Percentiles rank a stretch among this genome's conserved stretches.
phyloP scores from a whole-genome alignment of 2,329 filamentous ascomycete species.

The Diaporthe sp. region DNA sequence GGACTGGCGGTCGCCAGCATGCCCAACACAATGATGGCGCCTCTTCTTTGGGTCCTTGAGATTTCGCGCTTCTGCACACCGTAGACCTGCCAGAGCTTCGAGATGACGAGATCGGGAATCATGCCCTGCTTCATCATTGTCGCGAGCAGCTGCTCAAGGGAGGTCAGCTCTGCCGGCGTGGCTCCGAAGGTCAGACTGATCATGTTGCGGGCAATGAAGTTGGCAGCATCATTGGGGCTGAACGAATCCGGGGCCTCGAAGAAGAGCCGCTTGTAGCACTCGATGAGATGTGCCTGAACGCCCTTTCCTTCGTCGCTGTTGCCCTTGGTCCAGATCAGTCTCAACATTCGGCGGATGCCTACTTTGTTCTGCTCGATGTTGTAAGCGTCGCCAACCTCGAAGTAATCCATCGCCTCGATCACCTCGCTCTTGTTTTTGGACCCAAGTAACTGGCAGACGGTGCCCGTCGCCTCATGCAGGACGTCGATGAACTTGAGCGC shows the following conservation, averaged over 20 bases:
- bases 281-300: conserved; percentile 95
- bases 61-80: conserved; percentile 94
- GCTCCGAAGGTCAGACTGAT: conserved; percentile 98
- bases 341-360: conserved; percentile 94
- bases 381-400: conserved; percentile 95
- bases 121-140: conserved; percentile 98
- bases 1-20: conserved; percentile 96
- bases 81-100: conserved; percentile 98
- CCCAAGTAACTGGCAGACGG: conserved; percentile 88
- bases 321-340: conserved; percentile 98
- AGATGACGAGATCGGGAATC: conserved; percentile 86
- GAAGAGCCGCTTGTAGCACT: conserved; percentile 95
- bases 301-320: conserved; percentile 99
- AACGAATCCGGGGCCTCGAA: conserved; percentile 95
- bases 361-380: conserved; percentile 93
- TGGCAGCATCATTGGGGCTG: conserved; percentile 89
- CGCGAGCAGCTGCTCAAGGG: conserved; percentile 91
- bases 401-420: conserved; percentile 99
- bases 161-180: conserved; percentile 94
- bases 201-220: conserved; percentile 98
- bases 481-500: conserved; percentile 95
- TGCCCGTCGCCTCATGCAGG: conserved; percentile 83
- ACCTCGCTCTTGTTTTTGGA: conserved; percentile 99
- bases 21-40: conserved; percentile 94
- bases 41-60: conserved; percentile 88